Conservation (phyloP, 805 yeast genomes). For the Priceomyces carsonii region DNA sequence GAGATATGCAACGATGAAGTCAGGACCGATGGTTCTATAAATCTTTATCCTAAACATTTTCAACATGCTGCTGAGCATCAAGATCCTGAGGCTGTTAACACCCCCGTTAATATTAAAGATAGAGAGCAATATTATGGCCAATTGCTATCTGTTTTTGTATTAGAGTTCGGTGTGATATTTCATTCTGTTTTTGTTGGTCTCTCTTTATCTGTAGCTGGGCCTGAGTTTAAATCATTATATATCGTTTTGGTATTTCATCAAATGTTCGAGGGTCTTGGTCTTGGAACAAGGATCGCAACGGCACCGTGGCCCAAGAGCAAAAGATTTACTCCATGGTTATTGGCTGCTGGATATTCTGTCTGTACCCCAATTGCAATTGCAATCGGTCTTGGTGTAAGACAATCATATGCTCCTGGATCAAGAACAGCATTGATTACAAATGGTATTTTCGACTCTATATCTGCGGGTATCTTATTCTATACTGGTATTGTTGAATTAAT, state of each 20-base stretch:
- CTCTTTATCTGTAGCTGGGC: conserved; percentile 30
- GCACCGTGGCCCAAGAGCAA: conserved; percentile 27
- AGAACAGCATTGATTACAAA: conserved; percentile 29
- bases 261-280: conserved; percentile 31
- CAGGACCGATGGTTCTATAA: conserved; percentile 10
- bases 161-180: conserved; percentile 31
- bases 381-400: conserved; percentile 28
- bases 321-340: conserved; percentile 12
- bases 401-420: conserved; percentile 28
- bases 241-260: conserved; percentile 34
- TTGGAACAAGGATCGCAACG: conserved; percentile 26
- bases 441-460: conserved; percentile 33
- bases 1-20: conserved; percentile 10
- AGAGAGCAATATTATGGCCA: conserved; percentile 57
- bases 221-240: conserved; percentile 26
- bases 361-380: conserved; percentile 34
- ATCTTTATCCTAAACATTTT: conserved; percentile 40
- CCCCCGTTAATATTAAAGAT: conserved; percentile 32
- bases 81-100: conserved; percentile 43
- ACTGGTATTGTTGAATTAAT: conserved; percentile 32
- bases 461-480: conserved; percentile 34
- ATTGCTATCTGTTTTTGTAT: conserved; percentile 30
- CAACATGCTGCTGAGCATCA: conserved; percentile 45
- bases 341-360: conserved; percentile 22
- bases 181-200: conserved; percentile 32